Evolutionary conservation across 2,329 filamentous ascomycete species (phyloP).

Genomic region (Diplodia sapinea): DNA sequence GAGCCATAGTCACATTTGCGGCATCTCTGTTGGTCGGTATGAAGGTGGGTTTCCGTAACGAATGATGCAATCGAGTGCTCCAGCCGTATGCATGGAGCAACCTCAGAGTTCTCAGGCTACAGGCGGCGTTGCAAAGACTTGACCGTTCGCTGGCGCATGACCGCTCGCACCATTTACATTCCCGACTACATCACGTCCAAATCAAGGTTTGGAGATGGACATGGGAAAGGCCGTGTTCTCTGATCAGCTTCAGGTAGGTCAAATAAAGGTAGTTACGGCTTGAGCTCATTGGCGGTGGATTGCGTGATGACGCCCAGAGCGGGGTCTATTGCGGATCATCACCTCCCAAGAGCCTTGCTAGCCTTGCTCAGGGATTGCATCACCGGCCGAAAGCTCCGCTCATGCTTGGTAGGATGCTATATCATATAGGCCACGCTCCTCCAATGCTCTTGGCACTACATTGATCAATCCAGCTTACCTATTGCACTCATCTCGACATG

Average conservation of each 20-base stretch:
- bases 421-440: neutral
- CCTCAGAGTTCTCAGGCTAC: neutral
- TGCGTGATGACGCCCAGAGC: slow-evolving; percentile 23
- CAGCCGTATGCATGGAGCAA: no score
- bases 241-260: neutral
- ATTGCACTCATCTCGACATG: slow-evolving; percentile 40
- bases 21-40: neutral
- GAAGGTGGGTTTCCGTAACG: neutral
- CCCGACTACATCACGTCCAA: neutral
- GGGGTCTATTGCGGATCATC: slow-evolving; percentile 21
- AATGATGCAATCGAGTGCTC: neutral
- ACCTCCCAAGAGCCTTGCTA: neutral
- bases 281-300: slow-evolving; percentile 3
- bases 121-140: neutral
- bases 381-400: neutral
- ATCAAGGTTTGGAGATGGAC: neutral
- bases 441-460: neutral
- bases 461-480: neutral
- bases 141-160: neutral
- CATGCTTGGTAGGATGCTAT: slow-evolving; percentile 1
- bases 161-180: neutral
- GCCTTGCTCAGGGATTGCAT: slow-evolving; percentile 8
- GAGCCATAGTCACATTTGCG: neutral
- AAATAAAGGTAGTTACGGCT: neutral
- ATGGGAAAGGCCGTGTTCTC: neutral